Conservation (phyloP, 2,329 filamentous ascomycete genomes). For the Microcera coccophila region DNA sequence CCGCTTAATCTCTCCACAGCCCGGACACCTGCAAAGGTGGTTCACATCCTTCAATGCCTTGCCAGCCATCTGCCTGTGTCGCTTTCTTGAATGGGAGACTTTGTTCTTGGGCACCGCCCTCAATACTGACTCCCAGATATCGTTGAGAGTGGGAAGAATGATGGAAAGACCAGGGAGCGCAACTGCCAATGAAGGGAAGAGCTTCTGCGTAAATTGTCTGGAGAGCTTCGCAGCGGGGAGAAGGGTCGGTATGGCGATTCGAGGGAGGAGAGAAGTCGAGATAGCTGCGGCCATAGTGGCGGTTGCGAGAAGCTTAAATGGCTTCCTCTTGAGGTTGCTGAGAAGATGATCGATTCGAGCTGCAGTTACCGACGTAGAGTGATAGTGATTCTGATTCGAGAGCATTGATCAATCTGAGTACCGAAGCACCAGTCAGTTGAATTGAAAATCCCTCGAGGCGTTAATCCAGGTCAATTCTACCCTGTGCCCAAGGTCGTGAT, state of each 20-base stretch:
- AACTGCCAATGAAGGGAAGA: conserved; percentile 53
- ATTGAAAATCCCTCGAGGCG: conserved; percentile 8
- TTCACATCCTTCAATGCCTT: conserved; percentile 92
- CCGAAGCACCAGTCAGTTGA: neutral
- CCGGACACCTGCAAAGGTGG: conserved; percentile 80
- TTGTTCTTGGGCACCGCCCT: conserved; percentile 98
- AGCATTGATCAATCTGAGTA: neutral
- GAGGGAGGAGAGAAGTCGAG: conserved; percentile 51
- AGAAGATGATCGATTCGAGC: conserved; percentile 9
- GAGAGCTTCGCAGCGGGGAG: conserved; percentile 41
- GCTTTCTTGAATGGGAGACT: conserved; percentile 93
- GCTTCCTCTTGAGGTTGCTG: conserved; percentile 4
- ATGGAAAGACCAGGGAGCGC: conserved; percentile 59
- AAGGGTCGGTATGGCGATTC: conserved; percentile 43
- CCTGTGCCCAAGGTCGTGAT: conserved; percentile 18
- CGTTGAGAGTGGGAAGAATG: conserved; percentile 57
- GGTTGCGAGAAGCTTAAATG: conserved; percentile 8
- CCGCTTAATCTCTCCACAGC: conserved; percentile 82
- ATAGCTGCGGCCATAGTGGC: conserved; percentile 42
- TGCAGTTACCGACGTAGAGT: no score
- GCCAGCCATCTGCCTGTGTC: conserved; percentile 88
- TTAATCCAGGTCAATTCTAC: neutral
- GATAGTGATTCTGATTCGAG: no score
- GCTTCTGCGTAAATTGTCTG: conserved; percentile 43
- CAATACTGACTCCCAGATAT: conserved; percentile 89